phyloP scores from a whole-genome alignment of 257 asterid genomes.

The Solanum gandarillasii region DNA sequence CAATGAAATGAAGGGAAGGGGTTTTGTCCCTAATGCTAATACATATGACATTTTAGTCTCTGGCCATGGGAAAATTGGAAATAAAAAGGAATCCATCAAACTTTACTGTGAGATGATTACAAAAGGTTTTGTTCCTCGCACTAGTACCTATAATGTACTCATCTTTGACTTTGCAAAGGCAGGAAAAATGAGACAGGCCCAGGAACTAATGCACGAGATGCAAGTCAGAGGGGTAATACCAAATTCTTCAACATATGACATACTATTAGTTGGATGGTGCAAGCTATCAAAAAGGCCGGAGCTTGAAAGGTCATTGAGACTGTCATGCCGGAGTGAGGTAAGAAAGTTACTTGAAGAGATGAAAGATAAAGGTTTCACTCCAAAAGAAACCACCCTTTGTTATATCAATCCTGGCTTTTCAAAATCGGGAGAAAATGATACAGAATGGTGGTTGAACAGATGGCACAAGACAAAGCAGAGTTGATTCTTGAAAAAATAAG shows the following conservation, averaged over 20 bases:
- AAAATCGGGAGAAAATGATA: constrained; percentile 69
- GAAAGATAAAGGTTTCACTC: constrained; percentile 56
- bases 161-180: constrained; percentile 59
- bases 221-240: constrained; percentile 53
- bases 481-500: background rate
- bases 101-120: constrained; percentile 87
- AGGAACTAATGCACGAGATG: constrained; percentile 85
- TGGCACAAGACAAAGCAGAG: constrained; percentile 38
- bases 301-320: constrained; percentile 35
- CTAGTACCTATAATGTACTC: constrained; percentile 67
- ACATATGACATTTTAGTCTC: constrained; percentile 63
- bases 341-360: constrained; percentile 56
- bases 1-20: constrained; percentile 46
- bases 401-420: constrained; percentile 52
- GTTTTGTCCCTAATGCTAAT: constrained; percentile 45
- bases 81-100: constrained; percentile 66
- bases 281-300: constrained; percentile 29
- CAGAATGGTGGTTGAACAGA: constrained; percentile 48
- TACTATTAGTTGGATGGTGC: constrained; percentile 79
- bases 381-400: constrained; percentile 51
- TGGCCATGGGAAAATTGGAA: constrained; percentile 62
- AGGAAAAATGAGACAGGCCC: constrained; percentile 85
- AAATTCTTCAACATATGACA: constrained; percentile 73
- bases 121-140: constrained; percentile 65
- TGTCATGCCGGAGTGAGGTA: constrained; percentile 49